Evolutionary conservation across 2,329 filamentous ascomycete genomes (phyloP).

Genomic region (Shiraia bambusicola): DNA sequence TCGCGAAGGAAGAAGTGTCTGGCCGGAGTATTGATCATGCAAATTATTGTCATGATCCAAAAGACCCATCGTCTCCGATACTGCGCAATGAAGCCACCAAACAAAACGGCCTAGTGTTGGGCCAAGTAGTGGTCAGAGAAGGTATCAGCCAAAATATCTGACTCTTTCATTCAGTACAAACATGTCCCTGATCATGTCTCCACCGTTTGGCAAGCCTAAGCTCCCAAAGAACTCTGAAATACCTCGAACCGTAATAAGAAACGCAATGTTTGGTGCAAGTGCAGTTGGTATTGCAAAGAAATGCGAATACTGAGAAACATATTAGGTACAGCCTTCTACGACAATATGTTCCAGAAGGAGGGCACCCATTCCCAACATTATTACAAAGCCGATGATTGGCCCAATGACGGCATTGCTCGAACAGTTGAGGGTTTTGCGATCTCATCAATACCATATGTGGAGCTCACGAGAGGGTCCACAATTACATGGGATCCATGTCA

Average conservation of each 20-base stretch:
- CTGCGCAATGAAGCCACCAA: slow-evolving; percentile 50
- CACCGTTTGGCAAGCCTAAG: slow-evolving; percentile 54
- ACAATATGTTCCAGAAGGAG: slow-evolving; percentile 53
- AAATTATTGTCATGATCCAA: slow-evolving; percentile 50
- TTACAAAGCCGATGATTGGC: slow-evolving; percentile 54
- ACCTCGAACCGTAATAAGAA: slow-evolving; percentile 49
- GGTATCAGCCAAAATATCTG: slow-evolving; percentile 50
- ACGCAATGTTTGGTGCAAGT: slow-evolving; percentile 50
- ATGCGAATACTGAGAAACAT: slow-evolving; percentile 49
- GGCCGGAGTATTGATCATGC: slow-evolving; percentile 44
- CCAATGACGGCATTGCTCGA: slow-evolving; percentile 48
- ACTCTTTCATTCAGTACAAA: slow-evolving; percentile 50
- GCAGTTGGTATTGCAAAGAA: slow-evolving; percentile 53
- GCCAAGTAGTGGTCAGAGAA: slow-evolving; percentile 48
- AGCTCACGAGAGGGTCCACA: slow-evolving; percentile 50
- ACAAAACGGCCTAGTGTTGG: slow-evolving; percentile 47
- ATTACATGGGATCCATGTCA: slow-evolving; percentile 28
- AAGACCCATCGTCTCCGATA: slow-evolving; percentile 52
- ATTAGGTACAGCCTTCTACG: slow-evolving; percentile 48
- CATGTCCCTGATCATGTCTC: slow-evolving; percentile 56
- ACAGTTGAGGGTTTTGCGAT: slow-evolving; percentile 52
- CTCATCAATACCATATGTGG: slow-evolving; percentile 53
- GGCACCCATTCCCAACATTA: slow-evolving; percentile 53
- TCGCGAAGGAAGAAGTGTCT: slow-evolving; percentile 50
- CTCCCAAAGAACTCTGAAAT: slow-evolving; percentile 54